phyloP scores from a whole-genome alignment of 768 basidiomycete genomes.

The Suillus clintonianus region DNA sequence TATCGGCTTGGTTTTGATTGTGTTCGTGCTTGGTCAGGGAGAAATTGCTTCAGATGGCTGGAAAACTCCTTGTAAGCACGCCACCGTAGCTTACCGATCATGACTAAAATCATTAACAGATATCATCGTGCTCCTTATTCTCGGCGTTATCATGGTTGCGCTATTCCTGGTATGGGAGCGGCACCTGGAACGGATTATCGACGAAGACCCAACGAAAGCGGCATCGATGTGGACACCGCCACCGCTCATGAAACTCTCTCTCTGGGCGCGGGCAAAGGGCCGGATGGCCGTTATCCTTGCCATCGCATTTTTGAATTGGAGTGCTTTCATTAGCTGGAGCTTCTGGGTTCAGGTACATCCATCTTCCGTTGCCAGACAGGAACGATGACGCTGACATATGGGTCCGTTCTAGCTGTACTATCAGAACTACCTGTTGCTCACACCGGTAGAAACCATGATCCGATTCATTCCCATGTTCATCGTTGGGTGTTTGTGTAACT shows the following conservation, averaged over 20 bases:
- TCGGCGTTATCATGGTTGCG: slow-evolving; percentile 57
- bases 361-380: slow-evolving; percentile 23
- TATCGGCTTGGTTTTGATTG: slow-evolving; percentile 63
- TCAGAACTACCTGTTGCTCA: slow-evolving; percentile 58
- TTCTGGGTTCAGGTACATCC: slow-evolving; percentile 49
- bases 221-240: slow-evolving; percentile 45
- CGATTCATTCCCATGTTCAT: slow-evolving; percentile 74
- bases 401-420: slow-evolving; percentile 57
- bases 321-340: slow-evolving; percentile 53
- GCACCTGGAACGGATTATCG: slow-evolving; percentile 47
- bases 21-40: slow-evolving; percentile 74
- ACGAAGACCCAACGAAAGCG: slow-evolving; percentile 14
- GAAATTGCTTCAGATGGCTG: slow-evolving; percentile 60
- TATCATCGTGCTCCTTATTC: slow-evolving; percentile 67
- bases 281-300: slow-evolving; percentile 60
- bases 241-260: slow-evolving; percentile 62
- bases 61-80: slow-evolving; percentile 53
- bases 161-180: slow-evolving; percentile 69
- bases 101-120: slow-evolving; percentile 41
- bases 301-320: slow-evolving; percentile 68
- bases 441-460: slow-evolving; percentile 61
- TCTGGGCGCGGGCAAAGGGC: slow-evolving; percentile 67
- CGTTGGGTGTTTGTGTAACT: slow-evolving; percentile 62
- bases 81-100: slow-evolving; percentile 13
- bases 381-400: not conserved